Conservation (phyloP, 768 basidiomycete species). For the Suillus spraguei region DNA sequence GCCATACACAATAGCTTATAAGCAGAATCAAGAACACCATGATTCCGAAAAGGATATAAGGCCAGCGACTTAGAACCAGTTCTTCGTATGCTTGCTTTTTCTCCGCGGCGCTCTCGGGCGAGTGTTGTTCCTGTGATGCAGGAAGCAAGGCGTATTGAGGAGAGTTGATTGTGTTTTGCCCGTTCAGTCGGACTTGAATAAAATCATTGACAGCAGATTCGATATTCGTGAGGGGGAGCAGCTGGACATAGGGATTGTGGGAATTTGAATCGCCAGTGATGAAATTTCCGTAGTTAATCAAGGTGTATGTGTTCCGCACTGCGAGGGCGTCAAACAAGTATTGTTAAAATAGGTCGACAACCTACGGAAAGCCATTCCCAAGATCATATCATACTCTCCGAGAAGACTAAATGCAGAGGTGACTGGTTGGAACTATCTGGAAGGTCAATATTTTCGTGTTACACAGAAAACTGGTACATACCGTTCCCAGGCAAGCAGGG, state of each 20-base stretch:
- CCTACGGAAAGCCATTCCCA: slow-evolving; percentile 81
- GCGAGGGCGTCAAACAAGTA: slow-evolving; percentile 9
- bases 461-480: slow-evolving; percentile 37
- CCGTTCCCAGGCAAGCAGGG: slow-evolving; percentile 66
- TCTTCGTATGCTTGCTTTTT: slow-evolving; percentile 70
- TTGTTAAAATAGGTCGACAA: slow-evolving; percentile 6
- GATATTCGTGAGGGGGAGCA: slow-evolving; percentile 59
- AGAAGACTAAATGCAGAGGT: slow-evolving; percentile 77
- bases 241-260: slow-evolving; percentile 67
- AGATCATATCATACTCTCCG: slow-evolving; percentile 80
- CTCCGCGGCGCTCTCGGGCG: slow-evolving; percentile 63
- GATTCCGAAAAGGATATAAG: slow-evolving; percentile 67
- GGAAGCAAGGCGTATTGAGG: slow-evolving; percentile 64
- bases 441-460: slow-evolving; percentile 2
- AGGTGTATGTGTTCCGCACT: slow-evolving; percentile 79
- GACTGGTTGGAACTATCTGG: slow-evolving; percentile 75
- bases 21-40: slow-evolving; percentile 50
- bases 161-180: slow-evolving; percentile 57
- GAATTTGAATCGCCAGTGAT: slow-evolving; percentile 50
- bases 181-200: slow-evolving; percentile 58
- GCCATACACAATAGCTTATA: slow-evolving; percentile 55
- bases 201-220: slow-evolving; percentile 65
- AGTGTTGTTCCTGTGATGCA: slow-evolving; percentile 55
- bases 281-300: slow-evolving; percentile 75
- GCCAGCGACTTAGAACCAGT: slow-evolving; percentile 70